phyloP scores from a whole-genome alignment of 2,329 filamentous ascomycete genomes.

The Plectosphaerella plurivora region DNA sequence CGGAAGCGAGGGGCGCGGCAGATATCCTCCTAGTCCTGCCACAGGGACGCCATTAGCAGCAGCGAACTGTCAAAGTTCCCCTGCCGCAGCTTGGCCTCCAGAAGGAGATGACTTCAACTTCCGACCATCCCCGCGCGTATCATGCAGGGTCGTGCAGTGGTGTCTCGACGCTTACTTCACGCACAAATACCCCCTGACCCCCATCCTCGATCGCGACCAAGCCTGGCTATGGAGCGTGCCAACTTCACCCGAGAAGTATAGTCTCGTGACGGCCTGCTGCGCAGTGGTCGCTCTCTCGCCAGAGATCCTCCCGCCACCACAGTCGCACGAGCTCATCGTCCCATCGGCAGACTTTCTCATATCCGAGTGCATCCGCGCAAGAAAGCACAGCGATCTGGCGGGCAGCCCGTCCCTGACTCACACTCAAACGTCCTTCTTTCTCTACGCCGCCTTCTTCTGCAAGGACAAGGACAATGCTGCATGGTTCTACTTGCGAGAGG shows the following conservation, averaged over 20 bases:
- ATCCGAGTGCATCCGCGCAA: constrained; percentile 19
- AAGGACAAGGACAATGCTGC: constrained; percentile 25
- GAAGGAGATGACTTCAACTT: background rate
- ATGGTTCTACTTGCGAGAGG: constrained; percentile 25
- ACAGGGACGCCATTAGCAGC: background rate
- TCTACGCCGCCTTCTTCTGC: constrained; percentile 22
- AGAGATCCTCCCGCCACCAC: constrained; percentile 14
- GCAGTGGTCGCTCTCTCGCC: constrained; percentile 21
- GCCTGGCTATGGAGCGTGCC: constrained; percentile 11
- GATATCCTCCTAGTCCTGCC: background rate
- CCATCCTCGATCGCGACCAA: constrained; percentile 19
- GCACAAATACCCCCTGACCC: constrained; percentile 28
- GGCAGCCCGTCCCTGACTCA: constrained; percentile 20
- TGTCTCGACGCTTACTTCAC: constrained; percentile 25
- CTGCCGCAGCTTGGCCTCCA: background rate
- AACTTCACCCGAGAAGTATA: constrained; percentile 16
- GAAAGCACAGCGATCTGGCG: constrained; percentile 16
- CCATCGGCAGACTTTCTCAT: constrained; percentile 18
- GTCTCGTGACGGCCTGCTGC: constrained; percentile 20
- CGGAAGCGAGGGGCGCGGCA: background rate
- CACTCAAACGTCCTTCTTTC: constrained; percentile 26
- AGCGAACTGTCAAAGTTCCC: no score
- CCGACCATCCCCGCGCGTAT: constrained; percentile 8
- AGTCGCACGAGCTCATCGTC: constrained; percentile 3
- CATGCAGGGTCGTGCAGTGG: constrained; percentile 12